Evolutionary conservation across 257 asterid species (phyloP).

Genomic region (Nicotiana tabacum): DNA sequence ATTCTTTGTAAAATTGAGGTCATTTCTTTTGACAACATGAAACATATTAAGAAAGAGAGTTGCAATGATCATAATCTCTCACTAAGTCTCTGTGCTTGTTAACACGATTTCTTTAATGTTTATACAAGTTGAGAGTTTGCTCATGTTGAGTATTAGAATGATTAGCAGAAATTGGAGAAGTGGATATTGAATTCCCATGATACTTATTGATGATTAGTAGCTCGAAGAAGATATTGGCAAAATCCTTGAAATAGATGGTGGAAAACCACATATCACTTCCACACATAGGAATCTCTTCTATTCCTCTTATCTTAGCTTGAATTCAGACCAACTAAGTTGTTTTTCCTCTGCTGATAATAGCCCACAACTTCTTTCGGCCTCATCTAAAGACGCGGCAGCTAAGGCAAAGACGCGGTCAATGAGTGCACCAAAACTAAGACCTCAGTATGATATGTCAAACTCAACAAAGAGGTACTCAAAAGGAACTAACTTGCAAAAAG

Average conservation of each 20-base stretch:
- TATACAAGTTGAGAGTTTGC: constrained; percentile 14
- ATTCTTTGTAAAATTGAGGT: too few species aligned
- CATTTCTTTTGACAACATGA: too few species aligned
- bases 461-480: constrained; percentile 54
- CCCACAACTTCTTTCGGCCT: constrained; percentile 30
- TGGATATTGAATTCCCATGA: too few species aligned
- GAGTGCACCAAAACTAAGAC: constrained; percentile 82
- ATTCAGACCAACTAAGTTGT: constrained; percentile 38
- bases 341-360: constrained; percentile 52
- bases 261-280: constrained; percentile 18
- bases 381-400: constrained; percentile 44
- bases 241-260: constrained; percentile 51
- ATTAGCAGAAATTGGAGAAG: too few species aligned
- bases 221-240: constrained; percentile 17
- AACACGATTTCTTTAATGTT: constrained; percentile 3
- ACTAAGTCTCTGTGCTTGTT: not conserved
- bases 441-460: constrained; percentile 53
- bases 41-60: not conserved
- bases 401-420: constrained; percentile 76
- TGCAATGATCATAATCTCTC: too few species aligned
- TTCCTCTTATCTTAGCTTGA: constrained; percentile 46
- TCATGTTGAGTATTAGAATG: too few species aligned
- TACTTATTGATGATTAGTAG: too few species aligned
- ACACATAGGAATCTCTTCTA: constrained; percentile 38
- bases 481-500: constrained; percentile 28